These are phyloP conservation scores for Mycena filopes DNA, from an alignment of 768 basidiomycete genomes.

Conservation along the genomic window DNA sequence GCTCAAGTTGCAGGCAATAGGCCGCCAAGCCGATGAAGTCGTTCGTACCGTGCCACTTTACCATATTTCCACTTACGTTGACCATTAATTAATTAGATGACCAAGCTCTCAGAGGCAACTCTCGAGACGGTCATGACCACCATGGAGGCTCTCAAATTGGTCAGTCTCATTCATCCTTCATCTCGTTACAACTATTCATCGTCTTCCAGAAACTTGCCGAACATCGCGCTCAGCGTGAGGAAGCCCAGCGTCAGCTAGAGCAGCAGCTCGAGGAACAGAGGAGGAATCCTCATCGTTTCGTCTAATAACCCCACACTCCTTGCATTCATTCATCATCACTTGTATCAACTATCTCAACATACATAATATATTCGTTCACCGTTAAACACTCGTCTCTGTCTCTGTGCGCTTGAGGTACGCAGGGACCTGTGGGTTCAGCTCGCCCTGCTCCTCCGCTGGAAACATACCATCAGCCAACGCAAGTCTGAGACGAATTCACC, in stretches of 20 bases:
- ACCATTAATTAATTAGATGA: slow-evolving; percentile 53
- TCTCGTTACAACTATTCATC: slow-evolving; percentile 39
- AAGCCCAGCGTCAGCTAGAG: slow-evolving; percentile 40
- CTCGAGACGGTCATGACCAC: slow-evolving; percentile 68
- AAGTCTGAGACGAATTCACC: neutral
- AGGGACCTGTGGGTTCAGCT: slow-evolving; percentile 67
- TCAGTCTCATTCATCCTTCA: slow-evolving; percentile 47
- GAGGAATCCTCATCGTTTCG: slow-evolving; percentile 44
- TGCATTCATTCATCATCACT: slow-evolving; percentile 33
- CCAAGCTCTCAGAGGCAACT: slow-evolving; percentile 73
- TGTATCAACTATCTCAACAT: slow-evolving; percentile 31
- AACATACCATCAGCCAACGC: neutral
- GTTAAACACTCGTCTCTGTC: slow-evolving; percentile 26
- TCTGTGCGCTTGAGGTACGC: slow-evolving; percentile 49
- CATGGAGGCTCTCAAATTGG: slow-evolving; percentile 69
- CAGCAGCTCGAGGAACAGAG: slow-evolving; percentile 44
- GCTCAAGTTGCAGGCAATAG: slow-evolving; percentile 55
- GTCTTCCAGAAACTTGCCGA: slow-evolving; percentile 59
- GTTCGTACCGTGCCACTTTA: slow-evolving; percentile 43
- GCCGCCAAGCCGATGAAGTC: slow-evolving; percentile 61
- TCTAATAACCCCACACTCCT: slow-evolving; percentile 36
- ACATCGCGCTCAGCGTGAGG: slow-evolving; percentile 62
- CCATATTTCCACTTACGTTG: neutral
- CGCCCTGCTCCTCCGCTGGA: slow-evolving; percentile 80
- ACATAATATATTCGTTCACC: slow-evolving; percentile 35